Evolutionary conservation across 2,329 filamentous ascomycete species (phyloP), one percentile per base, ranked within the genome.

Genomic region (Dendryphion nanum): DNA sequence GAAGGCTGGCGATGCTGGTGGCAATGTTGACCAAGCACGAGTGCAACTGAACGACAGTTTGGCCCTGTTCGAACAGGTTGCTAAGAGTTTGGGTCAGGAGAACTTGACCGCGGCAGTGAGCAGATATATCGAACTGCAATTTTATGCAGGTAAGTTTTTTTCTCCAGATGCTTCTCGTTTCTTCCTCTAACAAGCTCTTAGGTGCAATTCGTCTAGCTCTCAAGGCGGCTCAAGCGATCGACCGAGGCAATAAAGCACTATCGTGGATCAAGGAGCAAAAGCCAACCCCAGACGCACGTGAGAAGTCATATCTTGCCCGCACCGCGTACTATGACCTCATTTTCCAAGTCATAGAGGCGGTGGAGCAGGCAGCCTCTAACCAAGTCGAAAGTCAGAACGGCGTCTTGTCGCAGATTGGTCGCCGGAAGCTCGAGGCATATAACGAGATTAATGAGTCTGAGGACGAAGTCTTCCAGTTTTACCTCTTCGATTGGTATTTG

Each of bases 401-500:
- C 14, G 82, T 86, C 49, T 78, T 80, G 35, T 90, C 89, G 0
- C 66, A 88, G 10, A 79, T 86, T 15, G 82, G 83, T 2, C 90
- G 83, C 32, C 89, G 93, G 64, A 80, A 86, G 48, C 79, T 81
- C 34, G 91, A 98, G 69, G 91, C 93, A 0, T 95, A 97, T 66
- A 80, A 83, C 30, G 86, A 96, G 2, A 89, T 98, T 53, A 88
- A 94, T 59, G 79, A 78, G 41, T 95, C 91, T 0, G 79, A 84
- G 12, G 93, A 98, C 51, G 88, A 96, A 57, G 86, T 96, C 4
- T 98, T 98, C 71, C 85, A 97, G 63, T 94, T 88, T 44, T 89
- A 88, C 55, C 76, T 98, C n/a, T 98, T 96, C 62, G 90, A 96
- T 57, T 98, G 93, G 91, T 98, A 98, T 66, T 82, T 97, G 50